Evolutionary conservation across 768 basidiomycete species (phyloP), one percentile per base, ranked within the genome.

Genomic region (Tylopilus felleus): DNA sequence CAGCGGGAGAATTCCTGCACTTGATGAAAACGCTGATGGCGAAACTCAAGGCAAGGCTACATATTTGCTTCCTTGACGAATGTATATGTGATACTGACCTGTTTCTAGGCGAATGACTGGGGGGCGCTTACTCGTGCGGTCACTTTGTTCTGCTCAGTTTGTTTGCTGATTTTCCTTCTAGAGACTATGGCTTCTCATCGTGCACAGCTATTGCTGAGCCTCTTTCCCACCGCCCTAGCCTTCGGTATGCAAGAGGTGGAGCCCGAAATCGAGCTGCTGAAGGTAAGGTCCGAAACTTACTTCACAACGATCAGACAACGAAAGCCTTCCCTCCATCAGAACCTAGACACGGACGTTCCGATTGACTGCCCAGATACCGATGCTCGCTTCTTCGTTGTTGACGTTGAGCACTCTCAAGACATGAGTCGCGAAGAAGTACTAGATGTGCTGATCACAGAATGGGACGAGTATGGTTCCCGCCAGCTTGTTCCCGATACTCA

Each of bases 11-110:
- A 50, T 85, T 85, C 59, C 64, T 84, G 17, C 75, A 77, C 35
- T 75, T 77, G 0, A 67, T 85, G 59, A 85, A 85, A 65, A 80
- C 80, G 0, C 57, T 85, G 45, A 85, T 85, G 83, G 84, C 83
- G 7, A 85, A 85, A 55, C 66, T 85, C 50, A 84, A 84, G 75
- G 83, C 80, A 35, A 44, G 53, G 27, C 22, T n/a, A 50, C 21
- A 38, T 21, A 2, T n/a, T n/a, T n/a, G n/a, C n/a, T 10, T 8
- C 3, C 22, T 43, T n/a, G 43, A n/a, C 19, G 3, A 14, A 0
- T n/a, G n/a, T 5, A 12, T 4, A 5, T 5, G 3, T 17, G n/a
- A 52, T 46, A 17, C 43, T 59, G 8, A 62, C 29, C 29, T 23
- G 8, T 33, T 57, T 48, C 27, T 44, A 83, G 82, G 76, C 80